Base-by-base conservation (phyloP, 2,329 filamentous ascomycete species). In the Aspergillus clavatus region DNA sequence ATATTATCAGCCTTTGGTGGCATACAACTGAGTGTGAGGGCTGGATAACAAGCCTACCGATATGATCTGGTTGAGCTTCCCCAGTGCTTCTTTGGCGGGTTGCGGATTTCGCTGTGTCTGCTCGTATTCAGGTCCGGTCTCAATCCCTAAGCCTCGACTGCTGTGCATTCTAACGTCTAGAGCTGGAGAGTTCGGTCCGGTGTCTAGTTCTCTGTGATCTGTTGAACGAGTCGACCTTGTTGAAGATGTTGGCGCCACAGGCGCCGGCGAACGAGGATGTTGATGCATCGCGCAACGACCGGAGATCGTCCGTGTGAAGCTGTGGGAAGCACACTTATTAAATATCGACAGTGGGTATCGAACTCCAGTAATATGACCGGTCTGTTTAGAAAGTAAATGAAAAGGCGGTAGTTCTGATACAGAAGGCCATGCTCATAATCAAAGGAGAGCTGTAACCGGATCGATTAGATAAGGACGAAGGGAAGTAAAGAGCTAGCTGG, bases 51-150 rank as follows among this genome's bases (percentile, higher is more conserved):
- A 50, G 59, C 71, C 50, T 73, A 94, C 89, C 79, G 93, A 88
- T 59, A 96, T 84, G 61, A 97, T 93, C 71, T 95, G 89, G 67
- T 94, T 93, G 56, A 96, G 76, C 73, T 93, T 93, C 70, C 79
- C 81, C 65, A 85, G 71, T 4, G 82, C 81, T 55, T 91, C 87
- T 57, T 76, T 78, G 43, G 78, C 81, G 38, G 80, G 79, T 21
- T 75, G 68, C 35, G 72, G 62, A 36, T 67, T 62, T 45, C 67
- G 67, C 38, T 68, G 71, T 23, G 72, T 69, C 51, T 68, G 61
- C 39, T 65, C 63, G 12, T 62, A 49, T 53, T 73, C 72, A 52
- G 72, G 65, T 43, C 70, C 72, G 23, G 76, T 69, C 43, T 73
- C 73, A 47, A 75, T 76, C 19, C 74, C 75, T 37, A 74, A 68